A percentile compares a stretch with the other conserved stretches of the same genome.
Conservation (phyloP, 129 eudicot genomes). For the Oenanthe sinensis region DNA sequence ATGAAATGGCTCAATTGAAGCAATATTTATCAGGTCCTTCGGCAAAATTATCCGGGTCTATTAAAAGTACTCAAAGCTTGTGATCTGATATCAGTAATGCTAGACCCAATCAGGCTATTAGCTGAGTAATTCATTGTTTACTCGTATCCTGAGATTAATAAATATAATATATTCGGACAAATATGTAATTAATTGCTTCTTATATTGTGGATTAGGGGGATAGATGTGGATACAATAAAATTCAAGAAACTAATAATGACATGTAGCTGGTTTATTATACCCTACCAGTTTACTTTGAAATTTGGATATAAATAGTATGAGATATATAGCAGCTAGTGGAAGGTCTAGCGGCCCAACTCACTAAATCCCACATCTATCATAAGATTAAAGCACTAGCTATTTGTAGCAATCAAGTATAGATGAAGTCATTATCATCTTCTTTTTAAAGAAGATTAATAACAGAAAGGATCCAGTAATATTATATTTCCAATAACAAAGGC, state of each 20-base stretch:
- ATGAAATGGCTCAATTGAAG: slow-evolving; percentile 54
- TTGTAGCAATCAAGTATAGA: background rate
- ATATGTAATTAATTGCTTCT: background rate
- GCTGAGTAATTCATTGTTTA: background rate
- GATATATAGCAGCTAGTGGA: slow-evolving; percentile 34
- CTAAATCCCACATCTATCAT: slow-evolving; percentile 7
- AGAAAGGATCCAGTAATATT: background rate
- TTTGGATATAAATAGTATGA: background rate
- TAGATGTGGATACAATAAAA: background rate
- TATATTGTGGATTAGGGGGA: background rate
- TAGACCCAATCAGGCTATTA: background rate
- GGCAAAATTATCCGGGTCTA: background rate
- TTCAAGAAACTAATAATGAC: slow-evolving; percentile 20
- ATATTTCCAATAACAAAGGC: background rate
- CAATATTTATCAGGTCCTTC: slow-evolving; percentile 32
- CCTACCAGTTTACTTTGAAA: slow-evolving; percentile 33
- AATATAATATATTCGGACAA: background rate
- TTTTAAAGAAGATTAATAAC: background rate
- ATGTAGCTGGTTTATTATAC: slow-evolving; percentile 29
- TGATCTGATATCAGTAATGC: background rate
- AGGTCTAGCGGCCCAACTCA: slow-evolving; percentile 37
- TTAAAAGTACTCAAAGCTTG: background rate
- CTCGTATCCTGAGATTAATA: background rate
- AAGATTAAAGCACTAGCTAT: background rate
- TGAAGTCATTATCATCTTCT: background rate